Conservation (phyloP, 768 basidiomycete species). For the Saitozyma podzolica region DNA sequence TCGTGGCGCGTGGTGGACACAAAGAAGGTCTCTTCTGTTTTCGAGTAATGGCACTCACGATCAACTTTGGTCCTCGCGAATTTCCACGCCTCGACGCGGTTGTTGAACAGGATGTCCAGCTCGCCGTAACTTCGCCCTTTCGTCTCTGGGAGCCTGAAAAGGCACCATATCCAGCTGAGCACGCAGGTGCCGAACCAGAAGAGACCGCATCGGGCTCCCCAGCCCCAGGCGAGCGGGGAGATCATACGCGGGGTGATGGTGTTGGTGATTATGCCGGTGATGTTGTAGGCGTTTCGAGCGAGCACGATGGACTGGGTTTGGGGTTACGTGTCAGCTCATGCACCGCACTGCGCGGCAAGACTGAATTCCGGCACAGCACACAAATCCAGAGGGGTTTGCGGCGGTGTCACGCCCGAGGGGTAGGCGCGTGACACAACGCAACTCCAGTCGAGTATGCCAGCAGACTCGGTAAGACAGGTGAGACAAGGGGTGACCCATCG, state of each 20-base stretch:
- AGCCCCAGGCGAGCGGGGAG: slow-evolving; percentile 26
- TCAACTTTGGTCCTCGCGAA: slow-evolving; percentile 39
- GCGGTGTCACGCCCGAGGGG: no score
- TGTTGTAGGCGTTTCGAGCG: slow-evolving; percentile 30
- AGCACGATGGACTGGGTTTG: slow-evolving; percentile 22
- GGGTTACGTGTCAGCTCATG: no score
- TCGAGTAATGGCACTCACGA: no score
- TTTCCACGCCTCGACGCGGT: slow-evolving; percentile 38
- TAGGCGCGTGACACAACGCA: no score
- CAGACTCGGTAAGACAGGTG: no score
- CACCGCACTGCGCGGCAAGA: no score
- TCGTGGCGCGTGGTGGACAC: no score
- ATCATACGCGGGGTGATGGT: slow-evolving; percentile 36
- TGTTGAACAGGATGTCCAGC: slow-evolving; percentile 51
- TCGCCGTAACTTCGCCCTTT: slow-evolving; percentile 50
- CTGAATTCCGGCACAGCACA: no score
- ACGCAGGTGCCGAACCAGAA: slow-evolving; percentile 39
- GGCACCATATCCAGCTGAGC: slow-evolving; percentile 23
- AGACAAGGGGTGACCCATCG: no score
- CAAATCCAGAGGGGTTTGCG: no score
- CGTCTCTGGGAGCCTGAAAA: slow-evolving; percentile 48
- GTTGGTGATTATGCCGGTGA: slow-evolving; percentile 20
- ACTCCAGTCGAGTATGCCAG: no score
- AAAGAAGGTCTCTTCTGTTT: no score
- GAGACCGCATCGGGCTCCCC: slow-evolving; percentile 37